Evolutionary conservation across 345 rosid genomes (phyloP).

Genomic region (Kandelia obovata): DNA sequence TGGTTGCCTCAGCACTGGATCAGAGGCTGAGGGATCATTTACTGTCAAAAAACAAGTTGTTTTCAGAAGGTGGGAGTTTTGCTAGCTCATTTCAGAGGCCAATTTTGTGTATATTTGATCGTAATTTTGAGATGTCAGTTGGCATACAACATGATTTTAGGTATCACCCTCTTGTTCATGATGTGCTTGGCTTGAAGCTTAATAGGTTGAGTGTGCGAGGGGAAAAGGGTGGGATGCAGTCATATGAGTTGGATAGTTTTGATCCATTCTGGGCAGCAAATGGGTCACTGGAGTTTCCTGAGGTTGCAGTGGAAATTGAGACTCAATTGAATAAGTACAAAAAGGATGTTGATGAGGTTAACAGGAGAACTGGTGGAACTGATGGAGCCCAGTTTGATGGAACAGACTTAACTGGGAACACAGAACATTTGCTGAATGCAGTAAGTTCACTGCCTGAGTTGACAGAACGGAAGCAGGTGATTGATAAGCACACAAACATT

Average conservation of each 20-base stretch:
- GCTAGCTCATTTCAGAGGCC: conserved; percentile 88
- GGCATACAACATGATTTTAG: conserved; percentile 96
- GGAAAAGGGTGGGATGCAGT: conserved; percentile 85
- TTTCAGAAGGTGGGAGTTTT: conserved; percentile 84
- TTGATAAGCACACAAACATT: conserved; percentile 95
- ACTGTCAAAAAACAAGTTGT: conserved; percentile 84
- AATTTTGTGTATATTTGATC: conserved; percentile 78
- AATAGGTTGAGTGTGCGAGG: conserved; percentile 82
- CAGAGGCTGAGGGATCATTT: conserved; percentile 95
- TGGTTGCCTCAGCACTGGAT: conserved; percentile 94
- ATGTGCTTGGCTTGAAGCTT: conserved; percentile 81
- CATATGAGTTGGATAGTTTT: conserved; percentile 75
- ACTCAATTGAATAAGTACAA: conserved; percentile 81
- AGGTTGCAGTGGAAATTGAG: conserved; percentile 94
- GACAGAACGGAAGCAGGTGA: conserved; percentile 89
- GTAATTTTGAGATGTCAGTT: conserved; percentile 78
- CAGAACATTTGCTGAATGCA: conserved; percentile 94
- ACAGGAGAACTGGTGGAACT: conserved; percentile 77
- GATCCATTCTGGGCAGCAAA: conserved; percentile 96
- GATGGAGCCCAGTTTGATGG: conserved; percentile 91
- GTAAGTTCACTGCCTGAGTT: conserved; percentile 94
- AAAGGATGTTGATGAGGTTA: conserved; percentile 95
- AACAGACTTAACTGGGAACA: conserved; percentile 87
- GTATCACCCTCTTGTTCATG: conserved; percentile 95
- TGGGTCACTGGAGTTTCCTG: conserved; percentile 90